These are phyloP conservation scores for Kalanchoe fedtschenkoi DNA, from an alignment of 164 flowering plant genomes.

Conservation along the genomic window DNA sequence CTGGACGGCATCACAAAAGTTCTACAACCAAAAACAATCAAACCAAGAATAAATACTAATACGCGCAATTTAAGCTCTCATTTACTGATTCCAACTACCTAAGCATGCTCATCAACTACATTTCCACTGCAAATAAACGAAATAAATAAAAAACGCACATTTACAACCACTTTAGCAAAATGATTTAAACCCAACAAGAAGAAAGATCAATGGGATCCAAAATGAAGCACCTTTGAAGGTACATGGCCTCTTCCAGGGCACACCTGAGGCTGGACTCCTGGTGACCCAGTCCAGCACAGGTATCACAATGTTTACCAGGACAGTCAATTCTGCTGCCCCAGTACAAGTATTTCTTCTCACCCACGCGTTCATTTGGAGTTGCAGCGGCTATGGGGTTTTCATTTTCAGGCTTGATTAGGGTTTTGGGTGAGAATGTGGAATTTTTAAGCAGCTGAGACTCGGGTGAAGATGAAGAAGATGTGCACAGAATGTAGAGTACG, in stretches of 20 bases:
- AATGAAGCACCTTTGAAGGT: slow-evolving; percentile 51
- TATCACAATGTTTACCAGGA: slow-evolving; percentile 89
- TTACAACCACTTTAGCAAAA: background rate
- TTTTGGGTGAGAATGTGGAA: slow-evolving; percentile 21
- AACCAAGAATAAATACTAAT: background rate
- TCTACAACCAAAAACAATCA: slow-evolving; percentile 31
- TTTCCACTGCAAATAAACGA: background rate
- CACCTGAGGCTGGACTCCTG: slow-evolving; percentile 96
- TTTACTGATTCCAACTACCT: background rate
- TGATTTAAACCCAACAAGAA: background rate
- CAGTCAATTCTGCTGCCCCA: slow-evolving; percentile 92
- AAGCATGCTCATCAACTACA: background rate
- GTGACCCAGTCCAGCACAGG: slow-evolving; percentile 93
- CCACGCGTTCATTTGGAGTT: background rate
- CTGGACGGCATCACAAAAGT: slow-evolving; percentile 95
- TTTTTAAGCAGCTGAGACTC: slow-evolving; percentile 17
- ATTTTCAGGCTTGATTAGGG: background rate
- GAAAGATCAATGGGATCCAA: background rate
- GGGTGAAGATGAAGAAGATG: slow-evolving; percentile 15
- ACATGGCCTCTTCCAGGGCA: slow-evolving; percentile 94
- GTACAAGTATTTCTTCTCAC: slow-evolving; percentile 54
- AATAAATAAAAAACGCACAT: background rate
- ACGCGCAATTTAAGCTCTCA: background rate
- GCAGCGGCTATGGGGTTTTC: background rate
- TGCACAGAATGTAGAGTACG: slow-evolving; percentile 34